A percentile compares a stretch with the other conserved stretches of the same genome.
Evolutionary conservation across 1,139 yeast species (phyloP).

Genomic region (Candida frijolesensis): DNA sequence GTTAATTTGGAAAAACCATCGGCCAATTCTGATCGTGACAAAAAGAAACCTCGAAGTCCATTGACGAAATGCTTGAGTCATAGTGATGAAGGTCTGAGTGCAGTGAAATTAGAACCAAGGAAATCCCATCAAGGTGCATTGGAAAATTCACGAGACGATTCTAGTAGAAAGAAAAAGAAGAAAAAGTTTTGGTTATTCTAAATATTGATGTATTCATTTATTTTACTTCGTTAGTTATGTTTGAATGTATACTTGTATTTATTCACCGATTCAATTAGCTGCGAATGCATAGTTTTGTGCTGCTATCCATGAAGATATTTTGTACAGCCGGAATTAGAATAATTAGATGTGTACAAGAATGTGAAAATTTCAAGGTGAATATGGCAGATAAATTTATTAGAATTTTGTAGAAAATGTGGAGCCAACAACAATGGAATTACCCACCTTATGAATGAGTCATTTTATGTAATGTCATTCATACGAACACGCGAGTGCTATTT

Average conservation of each 20-base stretch:
- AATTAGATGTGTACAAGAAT: too few species aligned
- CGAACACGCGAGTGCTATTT: too few species aligned
- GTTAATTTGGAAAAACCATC: conserved; percentile 26
- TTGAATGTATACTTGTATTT: neutral
- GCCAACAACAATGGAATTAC: too few species aligned
- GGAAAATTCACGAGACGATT: conserved; percentile 1
- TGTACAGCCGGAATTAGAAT: too few species aligned
- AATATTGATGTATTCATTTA: neutral
- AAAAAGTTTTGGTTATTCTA: conserved; percentile 38
- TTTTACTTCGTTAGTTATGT: neutral
- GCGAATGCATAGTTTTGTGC: neutral
- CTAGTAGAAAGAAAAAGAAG: conserved; percentile 3
- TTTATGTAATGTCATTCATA: too few species aligned
- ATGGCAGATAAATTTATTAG: too few species aligned
- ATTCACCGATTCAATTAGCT: neutral
- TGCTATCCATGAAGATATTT: too few species aligned
- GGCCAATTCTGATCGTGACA: conserved; percentile 5
- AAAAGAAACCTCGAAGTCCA: conserved; percentile 3
- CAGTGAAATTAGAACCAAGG: conserved; percentile 38
- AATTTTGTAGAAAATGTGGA: too few species aligned
- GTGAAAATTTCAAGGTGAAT: too few species aligned
- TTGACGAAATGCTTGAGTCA: conserved; percentile 13
- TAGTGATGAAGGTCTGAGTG: conserved; percentile 19
- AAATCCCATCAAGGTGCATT: conserved; percentile 38
- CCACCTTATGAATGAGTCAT: too few species aligned